A percentile compares a stretch with the other conserved stretches of the same genome.
phyloP scores from a whole-genome alignment of 257 asterid species.

The Rehmannia glutinosa region DNA sequence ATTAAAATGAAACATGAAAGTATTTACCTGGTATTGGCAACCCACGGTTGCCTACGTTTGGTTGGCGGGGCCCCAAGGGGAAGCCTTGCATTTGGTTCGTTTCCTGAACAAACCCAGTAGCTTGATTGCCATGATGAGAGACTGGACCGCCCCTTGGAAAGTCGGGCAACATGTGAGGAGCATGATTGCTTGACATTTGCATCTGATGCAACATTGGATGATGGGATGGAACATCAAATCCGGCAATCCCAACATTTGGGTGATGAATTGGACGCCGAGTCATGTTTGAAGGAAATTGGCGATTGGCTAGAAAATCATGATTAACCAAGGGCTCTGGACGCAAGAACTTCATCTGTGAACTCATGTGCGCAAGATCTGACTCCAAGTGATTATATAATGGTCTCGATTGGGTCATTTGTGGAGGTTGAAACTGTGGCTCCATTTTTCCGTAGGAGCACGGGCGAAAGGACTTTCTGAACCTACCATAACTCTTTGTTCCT shows the following conservation, averaged over 20 bases:
- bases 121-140: constrained; percentile 50
- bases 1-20: neutral
- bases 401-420: constrained; percentile 50
- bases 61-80: constrained; percentile 51
- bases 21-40: constrained; percentile 62
- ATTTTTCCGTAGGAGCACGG: constrained; percentile 39
- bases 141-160: constrained; percentile 46
- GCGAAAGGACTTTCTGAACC: constrained; percentile 44
- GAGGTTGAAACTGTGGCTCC: constrained; percentile 49
- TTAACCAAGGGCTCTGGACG: constrained; percentile 42
- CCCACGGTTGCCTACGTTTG: constrained; percentile 44
- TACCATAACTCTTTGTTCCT: constrained; percentile 32
- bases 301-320: constrained; percentile 44
- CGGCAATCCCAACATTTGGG: constrained; percentile 47
- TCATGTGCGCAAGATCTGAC: constrained; percentile 47
- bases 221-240: constrained; percentile 55
- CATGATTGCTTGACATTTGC: constrained; percentile 56
- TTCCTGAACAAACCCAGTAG: constrained; percentile 50
- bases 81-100: constrained; percentile 53
- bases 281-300: constrained; percentile 43
- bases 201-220: constrained; percentile 56
- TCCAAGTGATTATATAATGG: constrained; percentile 53
- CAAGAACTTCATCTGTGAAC: constrained; percentile 53
- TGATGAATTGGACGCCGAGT: constrained; percentile 54
- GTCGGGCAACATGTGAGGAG: too few relatives aligned